These are phyloP conservation scores for Petrea volubilis DNA, from an alignment of 257 asterid genomes.

Conservation along the genomic window DNA sequence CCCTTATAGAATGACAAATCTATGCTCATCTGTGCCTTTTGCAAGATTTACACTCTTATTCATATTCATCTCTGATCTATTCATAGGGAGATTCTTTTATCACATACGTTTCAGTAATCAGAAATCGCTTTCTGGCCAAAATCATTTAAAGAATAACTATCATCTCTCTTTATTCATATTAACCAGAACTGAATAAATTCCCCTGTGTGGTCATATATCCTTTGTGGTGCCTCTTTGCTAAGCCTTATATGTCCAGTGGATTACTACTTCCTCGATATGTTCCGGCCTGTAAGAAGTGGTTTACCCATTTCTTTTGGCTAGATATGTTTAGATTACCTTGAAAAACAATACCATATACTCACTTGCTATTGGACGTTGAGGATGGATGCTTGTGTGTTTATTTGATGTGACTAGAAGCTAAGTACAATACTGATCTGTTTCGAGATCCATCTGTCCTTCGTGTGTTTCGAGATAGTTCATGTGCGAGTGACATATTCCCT, in stretches of 20 bases:
- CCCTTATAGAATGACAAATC: neutral
- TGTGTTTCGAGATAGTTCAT: neutral
- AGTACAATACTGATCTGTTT: neutral
- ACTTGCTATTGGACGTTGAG: neutral
- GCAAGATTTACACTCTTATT: neutral
- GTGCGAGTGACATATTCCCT: conserved; percentile 13
- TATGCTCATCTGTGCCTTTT: neutral
- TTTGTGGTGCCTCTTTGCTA: neutral
- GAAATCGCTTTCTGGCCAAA: neutral
- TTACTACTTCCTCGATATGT: neutral
- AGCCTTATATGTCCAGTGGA: neutral
- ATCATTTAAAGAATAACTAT: neutral
- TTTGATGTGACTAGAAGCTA: neutral
- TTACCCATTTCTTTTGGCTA: neutral
- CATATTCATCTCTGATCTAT: neutral
- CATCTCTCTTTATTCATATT: neutral
- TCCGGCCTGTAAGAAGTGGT: neutral
- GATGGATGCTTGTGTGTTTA: neutral
- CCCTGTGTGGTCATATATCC: neutral
- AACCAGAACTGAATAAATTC: neutral
- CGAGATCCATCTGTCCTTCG: neutral
- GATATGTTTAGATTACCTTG: neutral
- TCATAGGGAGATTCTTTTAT: neutral
- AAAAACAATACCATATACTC: neutral
- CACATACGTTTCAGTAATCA: neutral